Evolutionary conservation across 2,329 filamentous ascomycete species (phyloP).

Genomic region (Hortaea werneckii): DNA sequence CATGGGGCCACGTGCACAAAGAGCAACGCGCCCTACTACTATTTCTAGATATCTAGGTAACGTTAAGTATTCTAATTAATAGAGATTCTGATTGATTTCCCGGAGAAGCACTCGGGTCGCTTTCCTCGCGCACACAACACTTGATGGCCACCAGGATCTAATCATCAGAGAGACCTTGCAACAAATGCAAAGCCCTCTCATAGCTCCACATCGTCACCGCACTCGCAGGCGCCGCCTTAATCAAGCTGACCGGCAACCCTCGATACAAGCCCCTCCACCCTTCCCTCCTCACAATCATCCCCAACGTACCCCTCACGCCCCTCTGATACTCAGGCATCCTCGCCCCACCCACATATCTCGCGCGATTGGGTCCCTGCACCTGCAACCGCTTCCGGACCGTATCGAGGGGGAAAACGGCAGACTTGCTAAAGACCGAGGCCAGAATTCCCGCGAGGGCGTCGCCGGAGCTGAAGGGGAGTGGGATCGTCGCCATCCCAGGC

Average conservation of each 20-base stretch:
- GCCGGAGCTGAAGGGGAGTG: constrained; percentile 57
- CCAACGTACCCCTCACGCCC: constrained; percentile 56
- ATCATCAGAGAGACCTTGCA: constrained; percentile 11
- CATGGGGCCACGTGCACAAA: no score
- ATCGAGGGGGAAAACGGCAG: constrained; percentile 83
- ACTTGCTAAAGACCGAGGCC: constrained; percentile 76
- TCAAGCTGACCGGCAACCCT: constrained; percentile 74
- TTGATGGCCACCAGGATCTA: no score
- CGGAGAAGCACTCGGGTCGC: no score
- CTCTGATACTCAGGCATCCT: constrained; percentile 71
- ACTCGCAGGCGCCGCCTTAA: constrained; percentile 90
- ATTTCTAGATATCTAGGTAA: no score
- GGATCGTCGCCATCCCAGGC: constrained; percentile 31
- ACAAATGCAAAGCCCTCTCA: constrained; percentile 55
- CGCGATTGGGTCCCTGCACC: constrained; percentile 81
- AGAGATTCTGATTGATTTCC: no score
- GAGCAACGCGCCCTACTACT: no score
- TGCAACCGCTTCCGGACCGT: constrained; percentile 87
- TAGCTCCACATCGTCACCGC: constrained; percentile 95
- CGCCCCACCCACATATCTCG: constrained; percentile 58
- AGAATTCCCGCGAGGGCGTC: constrained; percentile 75
- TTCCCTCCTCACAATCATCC: constrained; percentile 59
- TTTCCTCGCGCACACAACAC: no score
- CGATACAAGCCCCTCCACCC: constrained; percentile 75
- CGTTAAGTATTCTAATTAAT: no score